A percentile compares a stretch with the other conserved stretches of the same genome.
These are phyloP conservation scores for Bocquillonia castaneifolia DNA, from an alignment of 441 rosid species.

Conservation along the genomic window DNA sequence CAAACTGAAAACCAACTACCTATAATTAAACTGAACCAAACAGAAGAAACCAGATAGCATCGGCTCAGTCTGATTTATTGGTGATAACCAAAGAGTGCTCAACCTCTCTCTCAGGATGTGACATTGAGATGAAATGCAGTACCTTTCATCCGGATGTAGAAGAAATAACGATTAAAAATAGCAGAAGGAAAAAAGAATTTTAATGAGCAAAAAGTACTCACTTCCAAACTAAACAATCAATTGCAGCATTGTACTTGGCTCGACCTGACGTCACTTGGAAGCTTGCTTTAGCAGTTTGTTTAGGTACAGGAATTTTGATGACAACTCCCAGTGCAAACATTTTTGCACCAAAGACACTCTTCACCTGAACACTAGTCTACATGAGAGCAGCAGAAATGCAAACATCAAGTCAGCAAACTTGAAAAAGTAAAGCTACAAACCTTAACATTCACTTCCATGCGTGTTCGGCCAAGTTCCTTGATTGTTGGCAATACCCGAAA, in stretches of 20 bases:
- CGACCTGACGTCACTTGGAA: constrained; percentile 96
- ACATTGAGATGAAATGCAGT: not conserved
- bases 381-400: constrained; percentile 22
- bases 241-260: constrained; percentile 92
- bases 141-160: not conserved
- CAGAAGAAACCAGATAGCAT: not conserved
- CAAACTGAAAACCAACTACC: not conserved
- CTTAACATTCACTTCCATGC: constrained; percentile 62
- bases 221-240: constrained; percentile 99
- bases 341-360: constrained; percentile 98
- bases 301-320: constrained; percentile 93
- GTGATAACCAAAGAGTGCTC: not conserved
- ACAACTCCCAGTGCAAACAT: constrained; percentile 99
- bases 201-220: constrained; percentile 36
- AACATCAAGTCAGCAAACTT: constrained; percentile 8
- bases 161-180: not conserved
- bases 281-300: constrained; percentile 97
- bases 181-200: not conserved
- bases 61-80: not conserved
- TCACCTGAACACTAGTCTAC: constrained; percentile 52
- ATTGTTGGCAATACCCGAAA: constrained; percentile 93
- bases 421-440: constrained; percentile 22
- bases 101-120: not conserved
- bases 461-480: constrained; percentile 96
- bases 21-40: not conserved